Evolutionary conservation across 164 flowering plant genomes (phyloP).

Genomic region (Stephania cephalantha): DNA sequence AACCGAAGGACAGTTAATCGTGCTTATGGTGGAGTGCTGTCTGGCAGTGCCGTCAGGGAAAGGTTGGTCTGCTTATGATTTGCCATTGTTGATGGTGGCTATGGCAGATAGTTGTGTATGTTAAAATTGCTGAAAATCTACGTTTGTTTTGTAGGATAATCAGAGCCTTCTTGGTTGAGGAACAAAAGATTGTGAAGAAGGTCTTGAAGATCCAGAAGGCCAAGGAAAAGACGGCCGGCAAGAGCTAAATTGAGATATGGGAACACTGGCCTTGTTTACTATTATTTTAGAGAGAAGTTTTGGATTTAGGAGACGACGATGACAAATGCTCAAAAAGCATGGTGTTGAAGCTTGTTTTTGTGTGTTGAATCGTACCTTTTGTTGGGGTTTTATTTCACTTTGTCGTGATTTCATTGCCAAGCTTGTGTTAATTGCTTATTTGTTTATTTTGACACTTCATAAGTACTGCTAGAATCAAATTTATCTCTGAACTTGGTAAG

Average conservation of each 20-base stretch:
- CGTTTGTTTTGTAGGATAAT: conserved; percentile 27
- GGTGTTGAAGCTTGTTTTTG: not conserved
- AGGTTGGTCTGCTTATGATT: conserved; percentile 28
- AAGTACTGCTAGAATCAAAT: too few relatives aligned
- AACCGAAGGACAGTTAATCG: conserved; percentile 62
- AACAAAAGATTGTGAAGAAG: conserved; percentile 50
- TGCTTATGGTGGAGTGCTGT: conserved; percentile 63
- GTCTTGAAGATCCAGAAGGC: conserved; percentile 45
- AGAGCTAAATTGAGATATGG: conserved; percentile 18
- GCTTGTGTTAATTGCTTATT: not conserved
- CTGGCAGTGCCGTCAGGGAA: conserved; percentile 63
- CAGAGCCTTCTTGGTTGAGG: conserved; percentile 45
- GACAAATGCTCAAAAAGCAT: not conserved
- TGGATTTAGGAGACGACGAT: conserved; percentile 12
- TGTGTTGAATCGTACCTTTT: not conserved
- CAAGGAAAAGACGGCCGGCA: conserved; percentile 35
- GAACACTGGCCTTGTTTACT: conserved; percentile 9
- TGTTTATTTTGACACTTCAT: not conserved
- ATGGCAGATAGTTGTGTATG: not conserved
- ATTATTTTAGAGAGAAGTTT: conserved; percentile 11
- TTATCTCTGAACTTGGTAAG: too few relatives aligned
- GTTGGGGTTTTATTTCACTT: not conserved
- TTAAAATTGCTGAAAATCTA: not conserved
- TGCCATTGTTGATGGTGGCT: not conserved
- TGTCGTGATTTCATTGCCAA: not conserved